Conservation (phyloP, 2,329 filamentous ascomycete species). For the Calycina herbarum region DNA sequence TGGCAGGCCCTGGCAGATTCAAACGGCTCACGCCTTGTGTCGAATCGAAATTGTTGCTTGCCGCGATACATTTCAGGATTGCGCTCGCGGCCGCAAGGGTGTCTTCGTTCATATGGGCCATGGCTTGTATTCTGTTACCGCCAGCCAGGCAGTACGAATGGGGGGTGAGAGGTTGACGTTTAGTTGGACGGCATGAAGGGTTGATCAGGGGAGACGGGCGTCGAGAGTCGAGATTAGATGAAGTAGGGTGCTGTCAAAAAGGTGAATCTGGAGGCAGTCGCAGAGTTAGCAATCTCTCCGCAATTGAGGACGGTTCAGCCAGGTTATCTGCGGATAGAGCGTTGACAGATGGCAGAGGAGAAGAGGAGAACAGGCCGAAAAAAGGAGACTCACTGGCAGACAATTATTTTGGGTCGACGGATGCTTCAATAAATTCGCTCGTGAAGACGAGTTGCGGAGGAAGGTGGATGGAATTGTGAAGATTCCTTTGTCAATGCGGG, state of each 20-base stretch:
- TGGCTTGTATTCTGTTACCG: constrained; percentile 21
- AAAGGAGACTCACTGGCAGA: constrained; percentile 1
- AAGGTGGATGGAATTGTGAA: constrained; percentile 7
- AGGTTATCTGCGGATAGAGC: background rate
- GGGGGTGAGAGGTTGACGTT: background rate
- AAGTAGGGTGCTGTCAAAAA: background rate
- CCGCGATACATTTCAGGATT: constrained; percentile 54
- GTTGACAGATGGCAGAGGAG: background rate
- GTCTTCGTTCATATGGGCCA: constrained; percentile 47
- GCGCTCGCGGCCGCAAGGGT: constrained; percentile 54
- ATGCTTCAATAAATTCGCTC: background rate
- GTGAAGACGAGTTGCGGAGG: background rate
- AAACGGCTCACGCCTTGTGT: constrained; percentile 41
- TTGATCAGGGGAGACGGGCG: background rate
- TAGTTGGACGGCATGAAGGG: constrained; percentile 22
- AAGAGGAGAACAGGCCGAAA: background rate
- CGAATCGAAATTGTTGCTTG: constrained; percentile 21
- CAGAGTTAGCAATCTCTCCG: constrained; percentile 4
- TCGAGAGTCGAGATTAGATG: constrained; percentile 2
- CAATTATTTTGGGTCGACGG: background rate
- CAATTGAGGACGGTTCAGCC: background rate
- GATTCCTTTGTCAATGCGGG: constrained; percentile 16
- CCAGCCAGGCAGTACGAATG: constrained; percentile 31
- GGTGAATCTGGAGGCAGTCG: background rate
- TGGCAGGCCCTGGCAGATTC: constrained; percentile 75